Evolutionary conservation across 768 basidiomycete species (phyloP).

Genomic region (Auriscalpium orientale): DNA sequence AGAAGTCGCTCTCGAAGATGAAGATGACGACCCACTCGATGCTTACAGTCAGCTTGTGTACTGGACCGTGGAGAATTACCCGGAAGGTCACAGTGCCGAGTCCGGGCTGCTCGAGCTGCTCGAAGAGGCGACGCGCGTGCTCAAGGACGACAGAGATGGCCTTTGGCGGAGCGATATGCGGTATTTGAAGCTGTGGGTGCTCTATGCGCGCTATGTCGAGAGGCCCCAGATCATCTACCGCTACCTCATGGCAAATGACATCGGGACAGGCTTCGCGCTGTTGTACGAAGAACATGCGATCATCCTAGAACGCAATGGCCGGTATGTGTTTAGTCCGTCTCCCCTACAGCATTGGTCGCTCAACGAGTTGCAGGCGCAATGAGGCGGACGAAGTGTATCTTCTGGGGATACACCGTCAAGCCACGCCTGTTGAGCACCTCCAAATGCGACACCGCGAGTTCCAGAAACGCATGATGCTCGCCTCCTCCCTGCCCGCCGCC

Average conservation of each 20-base stretch:
- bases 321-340: conserved; percentile 43
- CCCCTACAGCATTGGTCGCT: neutral
- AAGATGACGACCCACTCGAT: conserved; percentile 77
- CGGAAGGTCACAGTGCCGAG: conserved; percentile 83
- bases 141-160: conserved; percentile 70
- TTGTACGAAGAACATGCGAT: conserved; percentile 92
- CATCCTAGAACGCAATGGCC: conserved; percentile 71
- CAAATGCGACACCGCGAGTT: conserved; percentile 77
- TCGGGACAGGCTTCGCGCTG: conserved; percentile 72
- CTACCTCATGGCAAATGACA: conserved; percentile 85
- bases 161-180: conserved; percentile 73
- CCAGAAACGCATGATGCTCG: conserved; percentile 83
- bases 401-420: conserved; percentile 83
- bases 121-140: conserved; percentile 82
- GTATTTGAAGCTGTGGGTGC: conserved; percentile 90
- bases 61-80: conserved; percentile 93
- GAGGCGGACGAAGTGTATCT: conserved; percentile 86
- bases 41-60: conserved; percentile 80
- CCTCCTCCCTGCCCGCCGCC: conserved; percentile 19
- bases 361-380: conserved; percentile 46
- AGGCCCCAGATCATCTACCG: conserved; percentile 81
- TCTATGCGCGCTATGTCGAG: conserved; percentile 91
- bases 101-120: conserved; percentile 88
- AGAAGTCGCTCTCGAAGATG: conserved; percentile 59
- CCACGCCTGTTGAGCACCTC: conserved; percentile 73